Conservation (phyloP, 148 eudicot species). For the Silene latifolia region DNA sequence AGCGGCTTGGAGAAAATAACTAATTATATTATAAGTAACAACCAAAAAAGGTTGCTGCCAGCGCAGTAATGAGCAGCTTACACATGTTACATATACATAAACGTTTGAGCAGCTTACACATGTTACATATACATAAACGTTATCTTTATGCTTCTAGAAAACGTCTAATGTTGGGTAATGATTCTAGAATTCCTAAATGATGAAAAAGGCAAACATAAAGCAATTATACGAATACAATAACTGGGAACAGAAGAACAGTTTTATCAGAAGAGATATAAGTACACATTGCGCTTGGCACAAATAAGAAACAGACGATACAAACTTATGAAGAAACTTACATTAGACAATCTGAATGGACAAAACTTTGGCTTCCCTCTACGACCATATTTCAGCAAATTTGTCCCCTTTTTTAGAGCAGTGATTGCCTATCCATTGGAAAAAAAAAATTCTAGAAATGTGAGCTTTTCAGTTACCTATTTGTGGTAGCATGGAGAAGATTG, state of each 20-base stretch:
- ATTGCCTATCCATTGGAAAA: slow-evolving; percentile 28
- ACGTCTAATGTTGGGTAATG: neutral
- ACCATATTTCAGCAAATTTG: slow-evolving; percentile 47
- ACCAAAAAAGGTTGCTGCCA: neutral
- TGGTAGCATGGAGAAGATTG: neutral
- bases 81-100: neutral
- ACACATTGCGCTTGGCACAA: neutral
- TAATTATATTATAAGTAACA: neutral
- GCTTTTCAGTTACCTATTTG: neutral
- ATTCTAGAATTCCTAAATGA: neutral
- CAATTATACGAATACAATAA: neutral
- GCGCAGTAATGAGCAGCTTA: neutral
- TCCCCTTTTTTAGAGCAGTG: slow-evolving; percentile 45
- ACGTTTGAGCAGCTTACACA: neutral
- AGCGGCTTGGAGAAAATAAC: neutral
- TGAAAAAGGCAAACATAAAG: neutral
- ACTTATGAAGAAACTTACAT: slow-evolving; percentile 31
- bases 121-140: neutral
- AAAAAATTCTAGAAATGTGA: slow-evolving; percentile 5
- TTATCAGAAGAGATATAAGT: neutral
- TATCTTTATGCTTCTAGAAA: neutral
- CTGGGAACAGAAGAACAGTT: neutral
- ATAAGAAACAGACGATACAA: neutral
- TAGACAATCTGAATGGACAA: slow-evolving; percentile 47
- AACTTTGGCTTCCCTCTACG: slow-evolving; percentile 55